These are phyloP conservation scores for Boletales sp. DNA, from an alignment of 768 basidiomycete genomes.

Conservation along the genomic window DNA sequence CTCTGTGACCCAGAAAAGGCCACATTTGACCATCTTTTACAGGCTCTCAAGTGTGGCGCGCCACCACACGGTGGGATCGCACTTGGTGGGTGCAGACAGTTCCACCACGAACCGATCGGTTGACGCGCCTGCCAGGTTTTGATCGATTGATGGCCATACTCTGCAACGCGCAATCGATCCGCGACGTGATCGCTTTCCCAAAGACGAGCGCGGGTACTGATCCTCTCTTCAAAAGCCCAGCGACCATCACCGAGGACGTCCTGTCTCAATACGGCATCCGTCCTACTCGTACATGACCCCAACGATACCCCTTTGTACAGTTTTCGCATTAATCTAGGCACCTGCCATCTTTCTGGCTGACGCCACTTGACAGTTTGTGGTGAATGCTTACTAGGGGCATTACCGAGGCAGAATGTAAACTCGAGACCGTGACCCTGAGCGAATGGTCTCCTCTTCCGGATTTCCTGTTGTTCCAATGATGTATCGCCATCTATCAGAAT, in stretches of 20 bases:
- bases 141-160: conserved; percentile 92
- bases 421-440: too few relatives aligned
- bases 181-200: conserved; percentile 96
- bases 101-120: conserved; percentile 5
- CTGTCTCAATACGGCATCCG: conserved; percentile 65
- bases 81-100: conserved; percentile 52
- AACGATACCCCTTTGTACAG: too few relatives aligned
- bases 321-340: too few relatives aligned
- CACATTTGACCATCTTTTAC: conserved; percentile 80
- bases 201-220: conserved; percentile 85
- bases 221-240: conserved; percentile 86
- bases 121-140: conserved; percentile 55
- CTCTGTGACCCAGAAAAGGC: conserved; percentile 66
- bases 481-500: too few relatives aligned
- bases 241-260: conserved; percentile 47
- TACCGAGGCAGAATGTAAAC: too few relatives aligned
- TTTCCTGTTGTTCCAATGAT: too few relatives aligned
- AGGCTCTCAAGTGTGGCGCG: conserved; percentile 85
- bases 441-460: too few relatives aligned
- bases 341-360: too few relatives aligned
- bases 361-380: too few relatives aligned
- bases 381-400: too few relatives aligned
- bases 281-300: conserved; percentile 20
- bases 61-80: conserved; percentile 96
- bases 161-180: conserved; percentile 81